Percentiles rank a stretch among this genome's conserved stretches.
Evolutionary conservation across 345 rosid species (phyloP).

Genomic region (rapeseed (Brassica napus)): Da-Ae NC_063434.1:2842001-2842500

Average conservation of each 20-base stretch:
- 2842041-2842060: neutral
- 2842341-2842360: conserved; percentile 90
- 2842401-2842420: conserved; percentile 75
- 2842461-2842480: conserved; percentile 45
- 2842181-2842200: conserved; percentile 79
- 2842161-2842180: conserved; percentile 74
- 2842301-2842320: conserved; percentile 48
- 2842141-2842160: conserved; percentile 50
- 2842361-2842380: conserved; percentile 66
- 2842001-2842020: too few species aligned
- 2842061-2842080: neutral
- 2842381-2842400: conserved; percentile 75
- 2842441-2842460: conserved; percentile 71
- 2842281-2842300: conserved; percentile 64
- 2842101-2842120: conserved; percentile 68
- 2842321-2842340: conserved; percentile 81
- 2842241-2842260: conserved; percentile 75
- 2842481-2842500: conserved; percentile 71
- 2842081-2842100: conserved; percentile 82
- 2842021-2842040: too few species aligned
- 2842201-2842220: conserved; percentile 85
- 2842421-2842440: conserved; percentile 84
- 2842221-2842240: conserved; percentile 92
- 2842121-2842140: conserved; percentile 60
- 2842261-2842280: conserved; percentile 90